Evolutionary conservation across 371 early-diverging fungal species (phyloP), one percentile per base, ranked within the genome.

Genomic region (Mortierella sp.): DNA sequence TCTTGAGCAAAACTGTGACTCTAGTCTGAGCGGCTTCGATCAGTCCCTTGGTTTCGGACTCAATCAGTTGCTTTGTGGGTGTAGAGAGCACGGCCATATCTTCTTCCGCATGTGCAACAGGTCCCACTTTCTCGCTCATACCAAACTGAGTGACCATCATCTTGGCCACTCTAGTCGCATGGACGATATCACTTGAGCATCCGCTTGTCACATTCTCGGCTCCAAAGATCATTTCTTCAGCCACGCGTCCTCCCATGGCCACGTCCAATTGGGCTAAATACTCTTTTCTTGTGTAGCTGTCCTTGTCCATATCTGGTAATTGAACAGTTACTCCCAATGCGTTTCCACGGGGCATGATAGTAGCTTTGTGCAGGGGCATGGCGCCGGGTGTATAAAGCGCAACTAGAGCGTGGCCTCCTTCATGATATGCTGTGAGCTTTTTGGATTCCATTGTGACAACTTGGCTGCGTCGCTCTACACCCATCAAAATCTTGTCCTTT

Each of bases 401-500:
- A 5, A 97, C 97, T 43, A 99, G 86, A 0, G 99, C 95, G 84
- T 99, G 99, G 0, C 99, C 99, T 40, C 97, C 98, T 85, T 99
- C 99, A 80, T 99, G 99, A 77, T 97, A 99, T 1, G 99, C 98
- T 3, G 98, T 98, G 40, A 96, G 81, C 30, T 88, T 87, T 75
- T 96, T 96, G 77, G 88, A 92, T 62, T 96, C 93, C 35, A 94
- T 95, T 1, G 97, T 95, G 62, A 98, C 93, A 9, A 97, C 94
- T 5, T 97, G 97, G 22, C 94, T 93, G 77, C 92, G 93, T 73
- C 97, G 90, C 78, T 98, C 99, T 20, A 96, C 94, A 24, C 96
- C 99, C 99, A 99, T 99, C 63, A 99, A 86, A 66, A 99, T 97
- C 73, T 96, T 95, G 86, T 99, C 99, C 85, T 98, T 98, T 51